Base-by-base conservation (phyloP, 192 early-diverging fungal genomes). In the Coemansia asiatica region DNA sequence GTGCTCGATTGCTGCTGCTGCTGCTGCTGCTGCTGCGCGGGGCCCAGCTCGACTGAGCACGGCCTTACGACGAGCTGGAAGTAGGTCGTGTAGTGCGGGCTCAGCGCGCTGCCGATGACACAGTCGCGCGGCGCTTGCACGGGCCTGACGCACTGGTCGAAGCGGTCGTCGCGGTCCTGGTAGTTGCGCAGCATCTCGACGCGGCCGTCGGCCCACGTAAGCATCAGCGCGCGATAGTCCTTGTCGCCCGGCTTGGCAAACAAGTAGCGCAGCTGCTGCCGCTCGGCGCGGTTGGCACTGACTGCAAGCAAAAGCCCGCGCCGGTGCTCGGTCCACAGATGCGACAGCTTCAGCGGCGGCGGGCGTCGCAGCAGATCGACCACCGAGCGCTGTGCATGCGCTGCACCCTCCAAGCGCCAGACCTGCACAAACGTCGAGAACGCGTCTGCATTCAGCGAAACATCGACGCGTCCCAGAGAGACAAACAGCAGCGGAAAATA, bases 231-330 rank as follows among this genome's bases (percentile, higher is more conserved):
- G 8, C 79, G 79, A 49, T 81, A 75, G 60, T 75, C 79, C 60
- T 68, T 75, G 27, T 81, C 79, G 64, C 79, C 68, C 47, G 73
- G 66, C 64, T 60, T 68, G 4, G 79, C 79, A 75, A 81, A 81
- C 64, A 81, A 40, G 29, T 72, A 72, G 38, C 79, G 79, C 64
- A 81, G 73, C 73, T 81, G 79, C 67, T 81, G 79, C n/a, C 79
- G 73, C 70, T 81, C 79, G 15, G 79, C 79, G 5, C 79, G 73
- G 44, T 81, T 81, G 13, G 79, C 70, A 29, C 68, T 72, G 0
- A 75, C 79, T 26, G 79, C 68, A 36, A 81, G 59, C 33, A 81
- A 73, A 36, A 75, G 50, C 27, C 79, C 79, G 15, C 23, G 59
- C 0, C 79, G 73, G 49, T 44, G 44, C 67, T 72, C 73, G 12